These are phyloP conservation scores for Ustilago bromivora DNA, from an alignment of 1,284 basidiomycete genomes.

Conservation along the genomic window DNA sequence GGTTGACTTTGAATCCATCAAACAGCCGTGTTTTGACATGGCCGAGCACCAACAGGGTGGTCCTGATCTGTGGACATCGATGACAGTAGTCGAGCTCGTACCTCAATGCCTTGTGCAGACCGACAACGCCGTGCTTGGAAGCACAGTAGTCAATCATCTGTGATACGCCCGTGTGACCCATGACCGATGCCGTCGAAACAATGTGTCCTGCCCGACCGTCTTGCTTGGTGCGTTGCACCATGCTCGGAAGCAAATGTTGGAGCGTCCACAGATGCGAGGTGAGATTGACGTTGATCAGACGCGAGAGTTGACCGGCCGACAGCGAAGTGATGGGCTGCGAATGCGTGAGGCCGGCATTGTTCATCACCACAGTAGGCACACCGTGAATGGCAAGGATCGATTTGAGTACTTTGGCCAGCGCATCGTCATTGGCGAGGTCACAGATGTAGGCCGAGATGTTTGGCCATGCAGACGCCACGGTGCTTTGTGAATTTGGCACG, in stretches of 20 bases:
- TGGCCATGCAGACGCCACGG: slow-evolving; percentile 2
- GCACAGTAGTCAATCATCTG: slow-evolving; percentile 74
- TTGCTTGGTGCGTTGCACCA: slow-evolving; percentile 73
- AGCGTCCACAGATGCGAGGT: slow-evolving; percentile 89
- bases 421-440: slow-evolving; percentile 49
- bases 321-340: slow-evolving; percentile 87
- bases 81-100: slow-evolving; percentile 63
- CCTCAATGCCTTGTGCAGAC: slow-evolving; percentile 65
- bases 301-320: slow-evolving; percentile 78
- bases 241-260: slow-evolving; percentile 90
- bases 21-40: slow-evolving; percentile 63
- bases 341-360: slow-evolving; percentile 95
- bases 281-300: slow-evolving; percentile 84
- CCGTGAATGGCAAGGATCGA: slow-evolving; percentile 38
- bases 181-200: slow-evolving; percentile 77
- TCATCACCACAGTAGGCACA: slow-evolving; percentile 81
- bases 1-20: slow-evolving; percentile 35
- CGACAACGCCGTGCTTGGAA: slow-evolving; percentile 67
- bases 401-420: slow-evolving; percentile 42
- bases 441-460: slow-evolving; percentile 58
- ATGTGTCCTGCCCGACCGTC: slow-evolving; percentile 83
- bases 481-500: background rate
- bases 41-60: slow-evolving; percentile 60
- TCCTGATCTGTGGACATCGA: slow-evolving; percentile 52
- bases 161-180: slow-evolving; percentile 80